These are phyloP conservation scores for Tubosaeta sp. DNA, from an alignment of 768 basidiomycete genomes.

Conservation along the genomic window DNA sequence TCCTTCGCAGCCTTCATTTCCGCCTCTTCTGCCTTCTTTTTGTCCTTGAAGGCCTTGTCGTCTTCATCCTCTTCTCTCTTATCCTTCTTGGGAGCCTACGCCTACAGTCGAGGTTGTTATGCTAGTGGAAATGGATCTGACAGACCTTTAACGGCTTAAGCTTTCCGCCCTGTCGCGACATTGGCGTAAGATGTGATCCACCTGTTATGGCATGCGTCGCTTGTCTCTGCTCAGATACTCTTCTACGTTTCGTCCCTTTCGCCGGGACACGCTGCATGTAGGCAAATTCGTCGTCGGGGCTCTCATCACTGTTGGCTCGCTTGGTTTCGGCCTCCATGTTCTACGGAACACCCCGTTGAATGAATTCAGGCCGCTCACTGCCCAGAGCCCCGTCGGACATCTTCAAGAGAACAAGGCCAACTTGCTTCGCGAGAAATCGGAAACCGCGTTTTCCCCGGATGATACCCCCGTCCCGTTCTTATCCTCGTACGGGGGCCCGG, in stretches of 20 bases:
- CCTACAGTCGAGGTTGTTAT: not conserved
- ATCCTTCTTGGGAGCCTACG: slow-evolving; percentile 79
- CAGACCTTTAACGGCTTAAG: slow-evolving; percentile 77
- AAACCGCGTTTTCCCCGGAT: not conserved
- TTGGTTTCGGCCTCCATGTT: slow-evolving; percentile 18
- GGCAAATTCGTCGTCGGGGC: slow-evolving; percentile 16
- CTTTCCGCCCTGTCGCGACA: slow-evolving; percentile 75
- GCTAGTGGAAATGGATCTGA: not conserved
- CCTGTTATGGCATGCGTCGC: not conserved
- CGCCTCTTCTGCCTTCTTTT: slow-evolving; percentile 70
- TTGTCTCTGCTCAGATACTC: not conserved
- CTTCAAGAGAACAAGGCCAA: slow-evolving; percentile 4
- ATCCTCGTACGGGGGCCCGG: slow-evolving; percentile 41
- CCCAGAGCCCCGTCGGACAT: not conserved
- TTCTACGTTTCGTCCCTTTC: not conserved
- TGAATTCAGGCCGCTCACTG: slow-evolving; percentile 3
- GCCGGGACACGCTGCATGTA: slow-evolving; percentile 3
- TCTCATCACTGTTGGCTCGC: slow-evolving; percentile 17
- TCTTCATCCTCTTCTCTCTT: slow-evolving; percentile 71
- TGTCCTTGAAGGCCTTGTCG: slow-evolving; percentile 68
- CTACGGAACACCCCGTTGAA: slow-evolving; percentile 4
- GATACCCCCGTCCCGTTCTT: slow-evolving; percentile 3
- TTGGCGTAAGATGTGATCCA: not conserved
- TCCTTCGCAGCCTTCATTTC: slow-evolving; percentile 70
- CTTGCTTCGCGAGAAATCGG: not conserved